These are phyloP conservation scores for Guadua angustifolia DNA, from an alignment of 176 grass and related monocot species.

Conservation along the genomic window DNA sequence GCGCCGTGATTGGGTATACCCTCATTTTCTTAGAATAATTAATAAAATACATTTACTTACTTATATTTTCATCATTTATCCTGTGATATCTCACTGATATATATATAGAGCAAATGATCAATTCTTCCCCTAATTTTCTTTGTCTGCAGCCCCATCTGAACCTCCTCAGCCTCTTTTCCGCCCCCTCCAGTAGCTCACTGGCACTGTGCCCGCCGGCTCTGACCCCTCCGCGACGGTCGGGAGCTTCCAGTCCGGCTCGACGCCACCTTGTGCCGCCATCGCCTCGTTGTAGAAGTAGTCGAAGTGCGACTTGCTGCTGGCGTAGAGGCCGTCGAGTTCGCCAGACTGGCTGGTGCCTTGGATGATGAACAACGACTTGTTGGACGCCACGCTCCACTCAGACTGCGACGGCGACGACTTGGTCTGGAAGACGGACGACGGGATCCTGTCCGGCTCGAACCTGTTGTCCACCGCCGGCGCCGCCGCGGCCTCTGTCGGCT, in stretches of 20 bases:
- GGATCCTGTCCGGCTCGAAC: constrained; percentile 70
- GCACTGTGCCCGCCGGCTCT: background rate
- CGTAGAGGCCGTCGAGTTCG: constrained; percentile 40
- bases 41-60: no score
- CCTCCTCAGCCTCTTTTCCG: no score
- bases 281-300: constrained; percentile 62
- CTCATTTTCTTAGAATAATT: no score
- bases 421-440: constrained; percentile 61
- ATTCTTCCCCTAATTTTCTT: no score
- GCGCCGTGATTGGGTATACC: no score
- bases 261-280: background rate
- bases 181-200: no score
- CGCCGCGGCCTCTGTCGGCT: background rate
- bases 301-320: constrained; percentile 50
- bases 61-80: no score
- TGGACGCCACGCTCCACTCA: constrained; percentile 75
- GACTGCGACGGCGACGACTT: constrained; percentile 51
- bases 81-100: no score
- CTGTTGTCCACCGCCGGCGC: background rate
- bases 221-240: constrained; percentile 25
- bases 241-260: constrained; percentile 14
- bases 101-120: no score
- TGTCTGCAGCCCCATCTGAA: no score
- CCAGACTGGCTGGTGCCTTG: constrained; percentile 47
- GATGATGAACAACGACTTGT: constrained; percentile 83